Percentiles rank a stretch among this genome's conserved stretches.
Evolutionary conservation across 805 yeast species (phyloP).

Genomic region (Allodekkera sacchari): DNA sequence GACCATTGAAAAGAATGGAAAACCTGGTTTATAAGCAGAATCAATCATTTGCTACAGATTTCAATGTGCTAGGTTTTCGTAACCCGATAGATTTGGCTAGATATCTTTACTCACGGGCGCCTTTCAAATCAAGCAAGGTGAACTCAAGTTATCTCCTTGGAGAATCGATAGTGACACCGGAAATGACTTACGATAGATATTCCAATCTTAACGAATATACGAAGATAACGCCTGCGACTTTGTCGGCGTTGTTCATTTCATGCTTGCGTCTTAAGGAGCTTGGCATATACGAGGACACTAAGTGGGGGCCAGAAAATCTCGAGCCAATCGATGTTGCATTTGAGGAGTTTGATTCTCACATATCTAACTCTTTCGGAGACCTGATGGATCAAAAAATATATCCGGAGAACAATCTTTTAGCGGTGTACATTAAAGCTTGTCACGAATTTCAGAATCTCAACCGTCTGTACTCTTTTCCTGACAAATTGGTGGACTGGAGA

Average conservation of each 20-base stretch:
- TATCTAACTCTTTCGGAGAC: constrained; percentile 27
- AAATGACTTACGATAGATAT: constrained; percentile 22
- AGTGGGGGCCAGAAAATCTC: constrained; percentile 44
- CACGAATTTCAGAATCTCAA: constrained; percentile 36
- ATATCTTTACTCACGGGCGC: constrained; percentile 8
- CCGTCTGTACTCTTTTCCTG: constrained; percentile 42
- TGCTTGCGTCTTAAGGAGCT: constrained; percentile 25
- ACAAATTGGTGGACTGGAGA: constrained; percentile 45
- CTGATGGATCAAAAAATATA: constrained; percentile 24
- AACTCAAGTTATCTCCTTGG: constrained; percentile 21
- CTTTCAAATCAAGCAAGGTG: constrained; percentile 15
- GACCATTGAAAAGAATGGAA: neutral
- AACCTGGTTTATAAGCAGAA: neutral
- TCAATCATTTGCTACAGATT: neutral
- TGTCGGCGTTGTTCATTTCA: constrained; percentile 42
- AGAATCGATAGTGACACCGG: constrained; percentile 28
- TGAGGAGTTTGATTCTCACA: constrained; percentile 41
- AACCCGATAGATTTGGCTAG: constrained; percentile 20
- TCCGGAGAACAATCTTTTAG: constrained; percentile 44
- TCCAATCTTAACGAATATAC: constrained; percentile 9
- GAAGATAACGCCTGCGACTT: constrained; percentile 17
- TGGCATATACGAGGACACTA: constrained; percentile 5
- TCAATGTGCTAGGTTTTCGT: constrained; percentile 4
- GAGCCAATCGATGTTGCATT: constrained; percentile 56
- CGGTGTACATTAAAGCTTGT: constrained; percentile 42